Conservation (phyloP, 1,139 yeast species). For the Nakaseomyces bracarensis region DNA sequence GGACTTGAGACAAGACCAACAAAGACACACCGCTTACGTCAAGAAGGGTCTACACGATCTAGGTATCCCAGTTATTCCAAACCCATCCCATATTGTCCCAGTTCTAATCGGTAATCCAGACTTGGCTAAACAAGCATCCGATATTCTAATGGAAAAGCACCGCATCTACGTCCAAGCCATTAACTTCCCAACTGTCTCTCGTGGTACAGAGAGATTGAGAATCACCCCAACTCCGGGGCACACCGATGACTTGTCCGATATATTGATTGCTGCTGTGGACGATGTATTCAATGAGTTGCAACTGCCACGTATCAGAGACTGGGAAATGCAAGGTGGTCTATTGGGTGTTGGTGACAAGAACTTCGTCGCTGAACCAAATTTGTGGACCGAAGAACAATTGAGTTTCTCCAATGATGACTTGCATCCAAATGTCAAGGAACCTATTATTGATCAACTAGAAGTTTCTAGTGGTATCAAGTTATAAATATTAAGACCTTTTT, state of each 20-base stretch:
- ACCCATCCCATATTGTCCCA: constrained; percentile 96
- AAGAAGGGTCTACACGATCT: constrained; percentile 58
- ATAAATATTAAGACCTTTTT: too few relatives aligned
- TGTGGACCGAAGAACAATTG: constrained; percentile 85
- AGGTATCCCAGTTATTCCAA: constrained; percentile 93
- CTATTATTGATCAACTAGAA: constrained; percentile 50
- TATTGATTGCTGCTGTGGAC: constrained; percentile 70
- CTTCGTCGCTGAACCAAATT: constrained; percentile 39
- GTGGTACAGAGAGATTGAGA: constrained; percentile 92
- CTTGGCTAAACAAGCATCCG: constrained; percentile 85
- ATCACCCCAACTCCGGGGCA: constrained; percentile 99
- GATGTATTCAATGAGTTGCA: constrained; percentile 67
- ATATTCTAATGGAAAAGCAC: constrained; percentile 73
- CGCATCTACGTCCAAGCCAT: constrained; percentile 94
- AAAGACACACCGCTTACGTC: constrained; percentile 75
- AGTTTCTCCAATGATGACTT: constrained; percentile 50
- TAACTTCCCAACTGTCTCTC: constrained; percentile 95
- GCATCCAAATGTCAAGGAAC: constrained; percentile 56
- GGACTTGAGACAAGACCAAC: constrained; percentile 75
- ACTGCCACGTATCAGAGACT: constrained; percentile 67
- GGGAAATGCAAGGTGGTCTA: constrained; percentile 75
- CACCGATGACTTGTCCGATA: constrained; percentile 63
- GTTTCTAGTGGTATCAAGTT: constrained; percentile 56
- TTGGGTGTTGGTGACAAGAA: constrained; percentile 72
- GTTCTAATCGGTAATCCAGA: constrained; percentile 90